Base-by-base conservation (phyloP, 177 flowering plant genomes). In the Vitis hybrid region DNA sequence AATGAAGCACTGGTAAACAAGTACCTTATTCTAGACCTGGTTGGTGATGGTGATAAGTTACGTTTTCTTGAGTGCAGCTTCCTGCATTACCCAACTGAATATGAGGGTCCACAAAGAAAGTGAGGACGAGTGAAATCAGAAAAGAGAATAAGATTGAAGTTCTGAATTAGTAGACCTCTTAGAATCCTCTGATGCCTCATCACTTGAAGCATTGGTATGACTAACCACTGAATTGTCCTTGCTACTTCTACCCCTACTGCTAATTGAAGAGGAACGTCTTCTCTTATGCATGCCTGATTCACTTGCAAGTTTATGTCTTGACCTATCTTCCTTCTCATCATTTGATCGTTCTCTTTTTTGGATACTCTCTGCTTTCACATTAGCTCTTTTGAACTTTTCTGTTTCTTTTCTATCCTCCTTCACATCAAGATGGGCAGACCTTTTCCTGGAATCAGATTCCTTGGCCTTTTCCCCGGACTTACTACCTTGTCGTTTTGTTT, bases 11-110 rank as follows among this genome's bases (percentile, higher is more conserved):
- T 6, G 15, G 15, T 21, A 73, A 62, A 70, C 51, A 48, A 57
- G 56, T 84, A 90, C 94, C 96, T 92, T 85, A 86, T 83, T 74
- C 82, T 81, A 51, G 91, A 86, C 79, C 87, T 82, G 70, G 71
- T 71, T 51, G 94, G 93, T 49, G 93, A 88, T 52, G 92, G 93
- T 62, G 97, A 92, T 45, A 65, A 71, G 63, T 84, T 72, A 4
- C 76, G 88, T 67, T 74, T 87, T 64, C 81, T 90, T 60, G 91
- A 81, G 68, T 70, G 86, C 52, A 14, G 60, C 82, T 82, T 91
- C 83, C 99, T 95, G 89, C 74, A 80, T 51, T 22, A 66, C 31
- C 70, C 8, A 86, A 62, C 49, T 19, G 26, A 61, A 65, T 58
- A 74, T 74, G 13, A 72, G 60, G 26, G 70, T 49, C 22, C 51